Percentiles rank a stretch among this genome's conserved stretches.
Evolutionary conservation across 129 eudicot species (phyloP).

Genomic region (Artemisia argyi): DNA sequence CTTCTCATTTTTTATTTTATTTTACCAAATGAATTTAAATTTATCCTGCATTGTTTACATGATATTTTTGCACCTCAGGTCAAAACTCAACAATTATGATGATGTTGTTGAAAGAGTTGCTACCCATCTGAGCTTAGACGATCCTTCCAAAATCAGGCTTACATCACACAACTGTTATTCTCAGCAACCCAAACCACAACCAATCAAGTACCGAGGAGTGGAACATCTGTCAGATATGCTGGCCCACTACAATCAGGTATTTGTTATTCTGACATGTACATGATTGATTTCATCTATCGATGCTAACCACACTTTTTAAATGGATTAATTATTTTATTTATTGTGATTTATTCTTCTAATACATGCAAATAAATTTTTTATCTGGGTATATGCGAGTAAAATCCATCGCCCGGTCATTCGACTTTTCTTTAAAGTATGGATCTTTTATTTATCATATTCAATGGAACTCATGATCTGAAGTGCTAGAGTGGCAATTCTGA

Average conservation of each 20-base stretch:
- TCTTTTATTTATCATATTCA: background rate
- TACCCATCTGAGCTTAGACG: constrained; percentile 53
- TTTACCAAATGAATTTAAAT: background rate
- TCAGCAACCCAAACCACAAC: constrained; percentile 89
- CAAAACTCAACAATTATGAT: constrained; percentile 75
- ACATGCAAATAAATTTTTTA: too few relatives aligned
- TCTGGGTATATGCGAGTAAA: too few relatives aligned
- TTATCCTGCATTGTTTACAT: background rate
- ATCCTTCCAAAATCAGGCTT: constrained; percentile 77
- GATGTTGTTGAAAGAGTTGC: constrained; percentile 81
- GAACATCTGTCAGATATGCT: constrained; percentile 76
- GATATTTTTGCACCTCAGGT: constrained; percentile 35
- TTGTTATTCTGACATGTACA: background rate
- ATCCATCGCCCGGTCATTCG: too few relatives aligned
- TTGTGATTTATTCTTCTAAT: too few relatives aligned
- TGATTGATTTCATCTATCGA: constrained; percentile 1
- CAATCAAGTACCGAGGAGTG: constrained; percentile 65
- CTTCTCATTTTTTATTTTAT: background rate
- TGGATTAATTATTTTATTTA: too few relatives aligned
- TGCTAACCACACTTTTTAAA: background rate
- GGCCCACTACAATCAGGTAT: constrained; percentile 81
- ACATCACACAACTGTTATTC: constrained; percentile 84
- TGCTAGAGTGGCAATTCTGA: background rate
- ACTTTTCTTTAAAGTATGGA: background rate
- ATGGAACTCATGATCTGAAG: too few relatives aligned